Evolutionary conservation across 2,329 filamentous ascomycete genomes (phyloP), one percentile per base, ranked within the genome.

Genomic region (Scedosporium dehoogii): DNA sequence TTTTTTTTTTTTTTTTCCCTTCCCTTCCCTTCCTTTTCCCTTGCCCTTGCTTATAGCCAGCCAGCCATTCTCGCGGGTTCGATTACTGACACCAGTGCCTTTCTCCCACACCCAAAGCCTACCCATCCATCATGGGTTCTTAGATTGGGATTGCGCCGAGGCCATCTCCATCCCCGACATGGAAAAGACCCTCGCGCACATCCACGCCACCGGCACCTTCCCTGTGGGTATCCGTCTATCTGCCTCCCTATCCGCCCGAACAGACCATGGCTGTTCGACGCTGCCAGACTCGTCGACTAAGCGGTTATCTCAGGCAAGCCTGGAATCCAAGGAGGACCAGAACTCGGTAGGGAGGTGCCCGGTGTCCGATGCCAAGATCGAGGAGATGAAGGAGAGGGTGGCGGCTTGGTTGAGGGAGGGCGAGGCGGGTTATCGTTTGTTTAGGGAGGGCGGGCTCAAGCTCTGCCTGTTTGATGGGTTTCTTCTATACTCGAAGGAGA

Each of bases 101-200:
- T 42, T 25, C 18, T 14, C 51, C 23, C 29, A 44, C 57, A 6
- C 18, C 23, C 18, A 44, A 44, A 66, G 62, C 23, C 44, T 66
- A 6, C 65, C 65, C 18, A 55, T 62, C 2, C 62, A 46, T 66
- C 69, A 86, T 64, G 85, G 81, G 14, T 77, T 96, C 12, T 79
- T 89, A 66, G 92, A 99, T 76, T 97, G 94, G 93, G 94, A 99
- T 74, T 96, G 92, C 69, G 79, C 90, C 16, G 89, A 87, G 66
- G 82, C 92, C 7, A 78, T 99, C 62, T 84, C 92, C 67, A 80
- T 96, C 29, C 78, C 82, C 0, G 81, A 82, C 60, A 86, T 97
- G 72, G 78, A 82, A 16, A 75, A 80, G 4, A 83, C 90, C 0
- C 80, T 99, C 6, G 70, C 77, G 51, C 84, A 94, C 70, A 89